phyloP scores from a whole-genome alignment of 805 yeast genomes.

The Cyberlindnera lachancei region DNA sequence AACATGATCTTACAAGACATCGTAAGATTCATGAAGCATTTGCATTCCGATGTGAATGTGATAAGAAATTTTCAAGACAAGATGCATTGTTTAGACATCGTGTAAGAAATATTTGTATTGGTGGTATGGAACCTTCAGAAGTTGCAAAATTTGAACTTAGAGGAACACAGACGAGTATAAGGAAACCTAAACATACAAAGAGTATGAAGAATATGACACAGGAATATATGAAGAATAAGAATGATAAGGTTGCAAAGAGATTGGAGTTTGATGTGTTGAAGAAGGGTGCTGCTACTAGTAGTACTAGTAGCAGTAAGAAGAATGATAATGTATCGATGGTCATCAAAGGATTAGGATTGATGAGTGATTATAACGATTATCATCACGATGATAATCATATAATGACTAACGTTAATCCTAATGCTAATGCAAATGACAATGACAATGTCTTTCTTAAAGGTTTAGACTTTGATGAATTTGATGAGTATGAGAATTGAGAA shows the following conservation, averaged over 20 bases:
- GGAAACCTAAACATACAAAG: constrained; percentile 7
- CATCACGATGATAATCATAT: too few species aligned
- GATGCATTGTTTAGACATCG: constrained; percentile 85
- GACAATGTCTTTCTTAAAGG: too few species aligned
- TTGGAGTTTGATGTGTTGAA: constrained; percentile 14
- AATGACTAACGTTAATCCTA: too few species aligned
- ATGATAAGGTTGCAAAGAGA: constrained; percentile 17
- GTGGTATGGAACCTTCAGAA: constrained; percentile 40
- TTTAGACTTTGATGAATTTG: too few species aligned
- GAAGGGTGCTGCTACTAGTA: too few species aligned
- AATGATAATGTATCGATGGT: too few species aligned
- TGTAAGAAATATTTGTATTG: constrained; percentile 71
- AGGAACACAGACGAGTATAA: constrained; percentile 8
- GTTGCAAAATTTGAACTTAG: constrained; percentile 7
- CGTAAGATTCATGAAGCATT: constrained; percentile 77
- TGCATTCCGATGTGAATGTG: constrained; percentile 76
- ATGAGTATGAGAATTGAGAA: too few species aligned
- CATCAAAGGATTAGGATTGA: too few species aligned
- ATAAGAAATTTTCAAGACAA: constrained; percentile 84
- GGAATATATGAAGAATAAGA: too few species aligned
- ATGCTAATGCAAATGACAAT: too few species aligned
- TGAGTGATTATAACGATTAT: too few species aligned
- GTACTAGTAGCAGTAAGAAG: too few species aligned
- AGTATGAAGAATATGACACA: constrained; percentile 5
- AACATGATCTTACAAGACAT: constrained; percentile 90